Evolutionary conservation across 2,329 filamentous ascomycete species (phyloP).

Genomic region (Fusarium miscanthi): DNA sequence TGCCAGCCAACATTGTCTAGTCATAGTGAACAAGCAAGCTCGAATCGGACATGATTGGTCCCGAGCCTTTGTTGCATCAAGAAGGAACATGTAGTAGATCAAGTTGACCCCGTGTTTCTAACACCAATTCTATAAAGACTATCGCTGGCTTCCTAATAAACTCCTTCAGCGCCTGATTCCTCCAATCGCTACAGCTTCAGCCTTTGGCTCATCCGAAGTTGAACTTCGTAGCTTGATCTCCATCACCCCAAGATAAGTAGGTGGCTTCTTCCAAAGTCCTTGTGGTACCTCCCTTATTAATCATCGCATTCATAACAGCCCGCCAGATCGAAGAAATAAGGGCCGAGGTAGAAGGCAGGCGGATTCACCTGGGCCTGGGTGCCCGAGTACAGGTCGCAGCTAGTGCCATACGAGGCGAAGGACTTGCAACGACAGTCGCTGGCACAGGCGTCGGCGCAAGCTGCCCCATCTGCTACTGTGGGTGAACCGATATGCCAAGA

Average conservation of each 20-base stretch:
- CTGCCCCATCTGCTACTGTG: background rate
- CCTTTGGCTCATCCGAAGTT: no score
- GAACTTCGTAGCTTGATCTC: background rate
- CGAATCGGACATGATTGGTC: background rate
- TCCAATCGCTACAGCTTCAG: background rate
- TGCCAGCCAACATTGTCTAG: background rate
- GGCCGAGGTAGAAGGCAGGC: background rate
- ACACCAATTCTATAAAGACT: accelerated
- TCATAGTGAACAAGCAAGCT: background rate
- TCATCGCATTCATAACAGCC: background rate
- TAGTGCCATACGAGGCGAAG: background rate
- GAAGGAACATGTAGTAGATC: background rate
- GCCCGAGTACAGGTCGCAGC: background rate
- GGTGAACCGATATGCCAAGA: background rate
- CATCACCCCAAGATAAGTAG: no score
- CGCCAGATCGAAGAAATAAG: background rate
- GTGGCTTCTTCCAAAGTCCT: no score
- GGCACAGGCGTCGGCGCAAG: background rate
- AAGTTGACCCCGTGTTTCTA: background rate
- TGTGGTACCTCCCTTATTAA: background rate
- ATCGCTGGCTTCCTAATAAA: background rate
- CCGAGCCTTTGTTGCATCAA: no score
- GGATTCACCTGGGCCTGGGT: background rate
- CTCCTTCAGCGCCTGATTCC: background rate
- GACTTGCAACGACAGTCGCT: background rate